Conservation (phyloP, 2,329 filamentous ascomycete species). For the Aspergillus sp. region DNA sequence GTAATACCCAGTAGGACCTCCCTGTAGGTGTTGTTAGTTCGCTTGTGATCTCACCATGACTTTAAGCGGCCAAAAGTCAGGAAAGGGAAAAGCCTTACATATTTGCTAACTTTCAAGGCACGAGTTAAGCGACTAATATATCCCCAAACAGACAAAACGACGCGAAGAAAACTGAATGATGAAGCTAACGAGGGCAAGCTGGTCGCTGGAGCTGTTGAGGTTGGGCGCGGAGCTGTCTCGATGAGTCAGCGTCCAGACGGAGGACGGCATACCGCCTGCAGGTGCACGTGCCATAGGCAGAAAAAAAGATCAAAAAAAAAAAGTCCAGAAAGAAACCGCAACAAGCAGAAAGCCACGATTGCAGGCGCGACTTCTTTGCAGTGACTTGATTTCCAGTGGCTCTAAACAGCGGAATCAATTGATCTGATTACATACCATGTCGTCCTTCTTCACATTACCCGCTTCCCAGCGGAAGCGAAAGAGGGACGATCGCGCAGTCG, state of each 20-base stretch:
- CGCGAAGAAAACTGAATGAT: constrained; percentile 15
- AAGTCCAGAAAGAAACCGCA: background rate
- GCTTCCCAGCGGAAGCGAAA: constrained; percentile 87
- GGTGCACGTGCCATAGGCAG: constrained; percentile 24
- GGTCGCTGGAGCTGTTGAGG: constrained; percentile 29
- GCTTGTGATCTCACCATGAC: background rate
- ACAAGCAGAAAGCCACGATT: background rate
- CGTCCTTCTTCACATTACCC: constrained; percentile 90
- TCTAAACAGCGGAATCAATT: background rate
- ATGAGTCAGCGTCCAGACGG: constrained; percentile 27
- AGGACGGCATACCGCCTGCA: background rate
- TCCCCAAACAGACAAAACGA: constrained; percentile 12
- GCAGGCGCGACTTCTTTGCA: background rate
- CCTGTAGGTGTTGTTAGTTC: constrained; percentile 46
- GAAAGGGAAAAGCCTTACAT: constrained; percentile 19
- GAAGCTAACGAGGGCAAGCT: constrained; percentile 30
- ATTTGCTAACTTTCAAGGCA: constrained; percentile 7
- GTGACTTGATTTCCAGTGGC: background rate
- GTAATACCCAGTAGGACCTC: constrained; percentile 97
- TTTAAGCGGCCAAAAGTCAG: background rate
- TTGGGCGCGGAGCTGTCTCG: constrained; percentile 21
- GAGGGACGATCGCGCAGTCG: constrained; percentile 46
- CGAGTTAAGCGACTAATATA: constrained; percentile 9
- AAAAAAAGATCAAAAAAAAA: constrained; percentile 23
- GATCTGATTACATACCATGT: constrained; percentile 50